These are phyloP conservation scores for Alternaria hordeiaustralica DNA, from an alignment of 2,329 filamentous ascomycete species.

Conservation along the genomic window DNA sequence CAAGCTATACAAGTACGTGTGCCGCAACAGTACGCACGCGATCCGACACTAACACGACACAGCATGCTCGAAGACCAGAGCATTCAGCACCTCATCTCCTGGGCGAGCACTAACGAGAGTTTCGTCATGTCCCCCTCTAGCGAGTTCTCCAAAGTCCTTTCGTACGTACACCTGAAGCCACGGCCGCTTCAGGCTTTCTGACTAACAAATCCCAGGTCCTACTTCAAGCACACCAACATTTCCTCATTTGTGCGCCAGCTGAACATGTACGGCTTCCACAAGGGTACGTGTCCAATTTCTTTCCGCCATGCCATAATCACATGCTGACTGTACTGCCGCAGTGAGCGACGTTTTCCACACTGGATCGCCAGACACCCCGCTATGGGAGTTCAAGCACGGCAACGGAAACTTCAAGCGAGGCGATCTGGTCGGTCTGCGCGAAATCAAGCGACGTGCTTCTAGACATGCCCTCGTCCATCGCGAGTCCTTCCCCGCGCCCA, in stretches of 20 bases:
- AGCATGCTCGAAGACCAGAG: slow-evolving; percentile 96
- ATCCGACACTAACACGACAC: slow-evolving; percentile 40
- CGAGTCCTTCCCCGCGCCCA: slow-evolving; percentile 80
- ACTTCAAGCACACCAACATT: slow-evolving; percentile 99
- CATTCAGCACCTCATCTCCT: slow-evolving; percentile 95
- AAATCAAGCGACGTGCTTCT: slow-evolving; percentile 94
- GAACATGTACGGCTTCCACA: slow-evolving; percentile 99
- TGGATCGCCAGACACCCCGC: slow-evolving; percentile 85
- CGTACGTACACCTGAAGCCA: slow-evolving; percentile 67
- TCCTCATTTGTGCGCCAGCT: slow-evolving; percentile 97
- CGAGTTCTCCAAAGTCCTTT: slow-evolving; percentile 97
- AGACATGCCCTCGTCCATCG: slow-evolving; percentile 91
- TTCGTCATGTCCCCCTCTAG: slow-evolving; percentile 98
- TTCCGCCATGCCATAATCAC: not conserved
- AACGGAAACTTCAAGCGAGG: slow-evolving; percentile 97
- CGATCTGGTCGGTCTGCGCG: slow-evolving; percentile 85
- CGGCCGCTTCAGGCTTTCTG: slow-evolving; percentile 34
- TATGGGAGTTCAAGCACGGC: slow-evolving; percentile 99
- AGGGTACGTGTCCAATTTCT: slow-evolving; percentile 66
- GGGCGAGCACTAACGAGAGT: slow-evolving; percentile 91
- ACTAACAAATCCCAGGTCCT: slow-evolving; percentile 69
- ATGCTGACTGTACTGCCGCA: slow-evolving; percentile 48
- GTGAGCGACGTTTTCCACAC: slow-evolving; percentile 99
- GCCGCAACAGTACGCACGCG: slow-evolving; percentile 4
- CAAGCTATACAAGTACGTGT: slow-evolving; percentile 91